phyloP scores from a whole-genome alignment of 2,329 filamentous ascomycete genomes.

The Alternaria longipes region DNA sequence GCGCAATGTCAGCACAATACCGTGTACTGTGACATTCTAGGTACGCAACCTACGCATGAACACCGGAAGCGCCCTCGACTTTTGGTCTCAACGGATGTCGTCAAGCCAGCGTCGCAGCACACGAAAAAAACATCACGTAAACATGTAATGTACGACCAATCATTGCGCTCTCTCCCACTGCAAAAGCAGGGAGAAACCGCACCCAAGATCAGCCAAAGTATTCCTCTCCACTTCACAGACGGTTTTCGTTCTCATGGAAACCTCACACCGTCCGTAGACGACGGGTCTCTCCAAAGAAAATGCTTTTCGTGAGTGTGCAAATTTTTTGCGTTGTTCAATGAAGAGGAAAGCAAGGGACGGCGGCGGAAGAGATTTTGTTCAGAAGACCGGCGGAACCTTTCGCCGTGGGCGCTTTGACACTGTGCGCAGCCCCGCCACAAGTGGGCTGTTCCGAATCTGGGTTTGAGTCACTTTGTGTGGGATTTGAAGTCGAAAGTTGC shows the following conservation, averaged over 20 bases:
- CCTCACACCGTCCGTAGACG: slow-evolving; percentile 49
- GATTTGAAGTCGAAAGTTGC: slow-evolving; percentile 30
- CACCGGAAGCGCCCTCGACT: neutral
- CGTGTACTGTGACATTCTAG: neutral
- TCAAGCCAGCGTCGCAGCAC: neutral
- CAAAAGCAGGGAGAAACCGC: slow-evolving; percentile 62
- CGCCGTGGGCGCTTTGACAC: slow-evolving; percentile 15
- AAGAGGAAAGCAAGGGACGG: slow-evolving; percentile 47
- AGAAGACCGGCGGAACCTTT: slow-evolving; percentile 29
- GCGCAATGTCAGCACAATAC: neutral
- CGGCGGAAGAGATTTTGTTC: slow-evolving; percentile 38
- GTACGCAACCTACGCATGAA: neutral
- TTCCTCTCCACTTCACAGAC: slow-evolving; percentile 65
- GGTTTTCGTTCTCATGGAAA: slow-evolving; percentile 67
- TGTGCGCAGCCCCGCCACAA: slow-evolving; percentile 36
- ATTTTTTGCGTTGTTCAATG: slow-evolving; percentile 68
- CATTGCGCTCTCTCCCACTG: slow-evolving; percentile 67
- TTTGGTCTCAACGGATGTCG: neutral
- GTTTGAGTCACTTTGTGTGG: slow-evolving; percentile 48
- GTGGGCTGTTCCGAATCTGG: slow-evolving; percentile 44
- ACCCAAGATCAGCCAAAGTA: slow-evolving; percentile 64
- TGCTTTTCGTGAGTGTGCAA: slow-evolving; percentile 65
- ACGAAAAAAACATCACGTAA: neutral
- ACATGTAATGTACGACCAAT: slow-evolving; percentile 62
- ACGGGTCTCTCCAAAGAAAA: slow-evolving; percentile 62